Conservation (phyloP, 176 grass and related monocot species). For the Oryza meyeriana region DNA sequence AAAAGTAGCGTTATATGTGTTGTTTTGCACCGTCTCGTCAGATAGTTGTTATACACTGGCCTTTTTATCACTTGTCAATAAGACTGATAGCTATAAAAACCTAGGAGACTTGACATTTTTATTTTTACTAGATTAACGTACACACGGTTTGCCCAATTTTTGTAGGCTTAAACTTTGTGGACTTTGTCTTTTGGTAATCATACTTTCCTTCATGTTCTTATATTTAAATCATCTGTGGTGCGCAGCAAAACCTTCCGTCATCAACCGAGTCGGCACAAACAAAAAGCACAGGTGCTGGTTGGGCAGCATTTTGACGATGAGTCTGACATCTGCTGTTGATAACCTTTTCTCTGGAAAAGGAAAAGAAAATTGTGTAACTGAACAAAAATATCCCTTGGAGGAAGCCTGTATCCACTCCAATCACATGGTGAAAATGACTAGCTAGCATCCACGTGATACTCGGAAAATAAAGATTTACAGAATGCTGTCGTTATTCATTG, state of each 20-base stretch:
- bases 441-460: slow-evolving; percentile 35
- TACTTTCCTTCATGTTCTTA: slow-evolving; percentile 4
- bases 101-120: background rate
- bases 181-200: background rate
- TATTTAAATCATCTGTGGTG: slow-evolving; percentile 25
- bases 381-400: slow-evolving; percentile 14
- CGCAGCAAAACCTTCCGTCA: slow-evolving; percentile 75
- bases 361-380: slow-evolving; percentile 31
- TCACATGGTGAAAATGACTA: slow-evolving; percentile 24
- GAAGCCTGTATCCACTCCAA: slow-evolving; percentile 13
- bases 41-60: background rate
- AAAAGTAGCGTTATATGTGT: background rate
- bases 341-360: slow-evolving; percentile 26
- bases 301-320: slow-evolving; percentile 86
- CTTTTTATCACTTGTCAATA: slow-evolving; percentile 14
- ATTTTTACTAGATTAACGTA: background rate
- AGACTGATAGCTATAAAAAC: background rate
- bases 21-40: background rate
- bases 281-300: slow-evolving; percentile 85
- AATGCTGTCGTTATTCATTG: slow-evolving; percentile 26
- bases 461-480: slow-evolving; percentile 40
- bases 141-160: background rate
- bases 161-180: background rate
- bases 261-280: slow-evolving; percentile 41
- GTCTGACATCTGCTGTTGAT: slow-evolving; percentile 6